Base-by-base conservation (phyloP, 192 early-diverging fungal genomes). In the Coemansia sp. region DNA sequence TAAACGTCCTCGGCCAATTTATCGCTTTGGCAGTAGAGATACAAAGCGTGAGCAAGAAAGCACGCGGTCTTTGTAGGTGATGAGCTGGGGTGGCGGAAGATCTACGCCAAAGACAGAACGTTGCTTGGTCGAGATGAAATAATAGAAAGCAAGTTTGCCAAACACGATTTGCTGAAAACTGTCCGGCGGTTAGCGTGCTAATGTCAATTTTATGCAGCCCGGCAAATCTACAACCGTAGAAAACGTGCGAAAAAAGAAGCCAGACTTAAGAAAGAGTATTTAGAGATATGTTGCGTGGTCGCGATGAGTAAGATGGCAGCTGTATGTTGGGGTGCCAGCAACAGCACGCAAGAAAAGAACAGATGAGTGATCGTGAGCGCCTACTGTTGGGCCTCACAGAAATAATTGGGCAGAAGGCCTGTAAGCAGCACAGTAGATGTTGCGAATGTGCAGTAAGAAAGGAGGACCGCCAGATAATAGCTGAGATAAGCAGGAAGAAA, bases 391-490 rank as follows among this genome's bases (percentile, higher is more conserved):
- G 31, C 19, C 19, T 23, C 6, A 14, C 52, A 25, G 25, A 23
- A 25, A 26, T 53, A 53, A 53, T 53, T 45, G 21, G 6, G 21
- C 49, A 4, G 49, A 9, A 21, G 49, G 49, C 49, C 3, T n/a
- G 49, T 50, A 50, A 50, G 23, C 37, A 29, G 51, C 21, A 51
- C 61, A 63, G 61, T 63, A 63, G 61, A 51, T 63, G 51, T 52
- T 53, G 61, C 61, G 61, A 39, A 39, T 16, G 41, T 31, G 41
- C 59, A 61, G 59, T 61, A 61, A 21, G 31, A 7, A 22, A 23
- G 61, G 12, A 16, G 21, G 26, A 14, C 26, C 52, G 21, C 29
- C 17, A 53, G 49, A 23, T 22, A 63, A 35, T 52, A 39, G 61
- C 61, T 38, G 61, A 53, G 61, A 25, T 45, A 63, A 63, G 52